These are phyloP conservation scores for Platanus orientalis DNA, from an alignment of 164 flowering plant genomes.

Conservation along the genomic window DNA sequence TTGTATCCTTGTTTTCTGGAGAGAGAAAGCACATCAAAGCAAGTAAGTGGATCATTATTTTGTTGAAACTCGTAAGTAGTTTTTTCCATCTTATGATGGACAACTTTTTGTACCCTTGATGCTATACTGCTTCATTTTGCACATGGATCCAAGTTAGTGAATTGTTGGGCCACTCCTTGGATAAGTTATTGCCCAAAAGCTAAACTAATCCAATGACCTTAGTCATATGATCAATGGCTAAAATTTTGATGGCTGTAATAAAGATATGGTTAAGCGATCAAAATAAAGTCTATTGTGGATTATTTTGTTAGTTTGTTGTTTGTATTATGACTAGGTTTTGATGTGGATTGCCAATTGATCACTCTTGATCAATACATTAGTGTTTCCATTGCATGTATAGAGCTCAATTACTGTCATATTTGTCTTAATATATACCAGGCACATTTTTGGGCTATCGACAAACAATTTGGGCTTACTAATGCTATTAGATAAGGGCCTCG, in stretches of 20 bases:
- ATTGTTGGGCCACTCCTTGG: too few species aligned
- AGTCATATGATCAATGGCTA: neutral
- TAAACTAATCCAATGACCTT: neutral
- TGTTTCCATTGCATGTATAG: neutral
- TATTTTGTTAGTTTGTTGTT: too few species aligned
- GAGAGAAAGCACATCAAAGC: constrained; percentile 49
- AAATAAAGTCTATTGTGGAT: too few species aligned
- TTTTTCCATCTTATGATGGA: too few species aligned
- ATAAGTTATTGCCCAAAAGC: neutral
- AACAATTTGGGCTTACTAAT: constrained; percentile 49
- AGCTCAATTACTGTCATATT: neutral
- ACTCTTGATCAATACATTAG: neutral
- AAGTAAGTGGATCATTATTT: constrained; percentile 39
- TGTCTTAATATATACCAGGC: constrained; percentile 28
- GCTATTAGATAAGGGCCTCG: constrained; percentile 51
- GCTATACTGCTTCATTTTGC: too few species aligned
- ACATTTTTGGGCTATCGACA: constrained; percentile 42
- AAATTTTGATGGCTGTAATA: neutral
- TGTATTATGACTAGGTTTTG: neutral
- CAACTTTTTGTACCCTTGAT: neutral
- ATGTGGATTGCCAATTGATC: neutral
- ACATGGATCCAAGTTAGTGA: neutral
- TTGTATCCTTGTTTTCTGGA: constrained; percentile 61
- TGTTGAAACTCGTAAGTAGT: too few species aligned
- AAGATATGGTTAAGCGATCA: neutral